These are phyloP conservation scores for Podosphaera aphanis DNA, from an alignment of 2,329 filamentous ascomycete genomes.

Conservation along the genomic window DNA sequence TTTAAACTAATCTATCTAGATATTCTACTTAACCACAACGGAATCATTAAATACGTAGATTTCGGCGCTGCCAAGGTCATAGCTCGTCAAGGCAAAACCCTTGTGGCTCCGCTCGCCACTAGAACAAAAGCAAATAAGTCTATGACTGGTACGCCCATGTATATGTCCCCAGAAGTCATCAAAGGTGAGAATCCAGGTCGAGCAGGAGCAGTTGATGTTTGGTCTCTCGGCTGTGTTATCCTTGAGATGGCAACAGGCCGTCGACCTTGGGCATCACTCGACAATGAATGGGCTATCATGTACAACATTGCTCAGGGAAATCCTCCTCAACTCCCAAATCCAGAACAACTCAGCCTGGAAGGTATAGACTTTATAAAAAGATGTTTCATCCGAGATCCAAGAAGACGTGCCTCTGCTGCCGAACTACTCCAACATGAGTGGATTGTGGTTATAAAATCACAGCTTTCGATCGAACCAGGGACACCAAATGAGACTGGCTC, in stretches of 20 bases:
- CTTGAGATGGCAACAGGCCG: constrained; percentile 93
- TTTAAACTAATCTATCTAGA: constrained; percentile 30
- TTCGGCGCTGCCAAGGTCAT: constrained; percentile 96
- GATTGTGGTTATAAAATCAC: constrained; percentile 44
- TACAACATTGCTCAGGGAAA: constrained; percentile 98
- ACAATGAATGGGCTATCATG: constrained; percentile 99
- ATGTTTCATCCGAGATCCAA: constrained; percentile 72
- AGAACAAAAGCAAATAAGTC: constrained; percentile 46
- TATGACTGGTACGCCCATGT: constrained; percentile 98
- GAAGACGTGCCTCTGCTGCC: constrained; percentile 54
- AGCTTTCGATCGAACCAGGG: constrained; percentile 35
- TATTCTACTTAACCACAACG: constrained; percentile 87
- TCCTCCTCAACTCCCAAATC: constrained; percentile 58
- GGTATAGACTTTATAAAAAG: constrained; percentile 74
- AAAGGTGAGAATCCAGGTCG: constrained; percentile 63
- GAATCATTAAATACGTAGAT: constrained; percentile 97
- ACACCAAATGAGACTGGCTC: constrained; percentile 31
- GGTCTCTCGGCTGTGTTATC: constrained; percentile 90
- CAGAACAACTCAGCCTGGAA: constrained; percentile 60
- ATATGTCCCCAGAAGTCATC: constrained; percentile 98
- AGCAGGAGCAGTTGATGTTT: constrained; percentile 76
- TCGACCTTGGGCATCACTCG: constrained; percentile 79
- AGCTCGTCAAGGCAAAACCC: constrained; percentile 72
- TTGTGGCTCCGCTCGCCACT: constrained; percentile 33
- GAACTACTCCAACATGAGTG: constrained; percentile 89